Conservation (phyloP, 352 stramenopile genomes). For the Globisporangium nunn region DNA sequence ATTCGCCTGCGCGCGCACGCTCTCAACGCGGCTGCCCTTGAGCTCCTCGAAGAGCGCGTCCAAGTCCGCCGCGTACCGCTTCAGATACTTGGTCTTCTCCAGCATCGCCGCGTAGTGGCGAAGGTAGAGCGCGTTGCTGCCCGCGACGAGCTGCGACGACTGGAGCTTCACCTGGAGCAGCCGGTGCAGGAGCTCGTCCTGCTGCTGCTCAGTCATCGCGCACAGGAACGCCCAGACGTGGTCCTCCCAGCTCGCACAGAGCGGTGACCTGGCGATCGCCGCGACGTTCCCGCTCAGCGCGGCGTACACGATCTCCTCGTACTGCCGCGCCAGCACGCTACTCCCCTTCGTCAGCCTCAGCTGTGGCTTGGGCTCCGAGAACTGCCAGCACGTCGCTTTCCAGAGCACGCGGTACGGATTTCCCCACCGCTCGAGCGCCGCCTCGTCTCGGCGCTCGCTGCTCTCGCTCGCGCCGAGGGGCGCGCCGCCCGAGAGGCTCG, state of each 20-base stretch:
- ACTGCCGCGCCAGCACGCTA: slow-evolving; percentile 55
- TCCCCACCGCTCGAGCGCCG: slow-evolving; percentile 59
- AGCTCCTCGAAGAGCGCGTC: slow-evolving; percentile 78
- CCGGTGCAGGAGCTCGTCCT: slow-evolving; percentile 66
- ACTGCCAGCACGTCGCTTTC: slow-evolving; percentile 84
- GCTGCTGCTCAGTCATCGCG: slow-evolving; percentile 55
- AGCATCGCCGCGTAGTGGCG: slow-evolving; percentile 44
- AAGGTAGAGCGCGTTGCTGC: slow-evolving; percentile 56
- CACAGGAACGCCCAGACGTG: slow-evolving; percentile 80
- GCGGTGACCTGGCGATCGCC: slow-evolving; percentile 47
- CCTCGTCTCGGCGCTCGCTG: slow-evolving; percentile 33
- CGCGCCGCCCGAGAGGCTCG: slow-evolving; percentile 61
- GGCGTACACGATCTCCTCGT: slow-evolving; percentile 77
- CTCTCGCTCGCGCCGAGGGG: slow-evolving; percentile 47
- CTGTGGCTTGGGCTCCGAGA: slow-evolving; percentile 37
- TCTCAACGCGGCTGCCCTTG: slow-evolving; percentile 44
- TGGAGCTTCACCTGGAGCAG: slow-evolving; percentile 70
- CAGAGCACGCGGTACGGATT: slow-evolving; percentile 78
- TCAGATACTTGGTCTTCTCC: slow-evolving; percentile 70
- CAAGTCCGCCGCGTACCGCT: slow-evolving; percentile 60
- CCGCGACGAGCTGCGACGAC: slow-evolving; percentile 64
- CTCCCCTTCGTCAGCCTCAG: slow-evolving; percentile 54
- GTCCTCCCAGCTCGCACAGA: slow-evolving; percentile 82
- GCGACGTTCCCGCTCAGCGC: slow-evolving; percentile 68
- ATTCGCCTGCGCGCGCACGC: slow-evolving; percentile 61